Evolutionary conservation across 176 grass and related monocot genomes (phyloP).

Genomic region (Panicum miliaceum): DNA sequence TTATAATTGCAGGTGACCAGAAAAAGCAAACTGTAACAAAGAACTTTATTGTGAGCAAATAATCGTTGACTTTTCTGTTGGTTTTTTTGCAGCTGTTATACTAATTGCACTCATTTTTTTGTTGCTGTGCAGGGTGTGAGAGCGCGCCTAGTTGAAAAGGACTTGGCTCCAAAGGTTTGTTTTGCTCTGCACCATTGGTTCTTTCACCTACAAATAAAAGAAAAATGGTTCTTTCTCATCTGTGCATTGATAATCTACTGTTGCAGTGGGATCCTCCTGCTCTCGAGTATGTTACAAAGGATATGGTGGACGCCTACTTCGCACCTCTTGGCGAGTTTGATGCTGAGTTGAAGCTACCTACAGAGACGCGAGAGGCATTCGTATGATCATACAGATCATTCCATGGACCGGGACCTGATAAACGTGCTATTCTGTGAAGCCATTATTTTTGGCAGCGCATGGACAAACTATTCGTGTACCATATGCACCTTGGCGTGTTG

Average conservation of each 20-base stretch:
- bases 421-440: slow-evolving; percentile 4
- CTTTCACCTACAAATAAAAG: background rate
- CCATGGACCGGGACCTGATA: background rate
- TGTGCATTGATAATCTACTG: slow-evolving; percentile 23
- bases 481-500: slow-evolving; percentile 18
- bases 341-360: slow-evolving; percentile 83
- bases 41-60: background rate
- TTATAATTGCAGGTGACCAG: too few species aligned
- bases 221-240: background rate
- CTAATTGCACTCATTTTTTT: background rate
- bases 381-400: slow-evolving; percentile 37
- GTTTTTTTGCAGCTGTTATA: background rate
- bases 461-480: slow-evolving; percentile 14
- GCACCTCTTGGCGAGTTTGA: slow-evolving; percentile 79
- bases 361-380: slow-evolving; percentile 74
- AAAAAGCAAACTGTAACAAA: background rate
- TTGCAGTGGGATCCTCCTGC: slow-evolving; percentile 95
- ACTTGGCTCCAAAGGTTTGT: slow-evolving; percentile 77
- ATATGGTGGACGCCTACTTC: slow-evolving; percentile 86
- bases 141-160: slow-evolving; percentile 79
- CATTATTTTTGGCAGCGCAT: slow-evolving; percentile 9
- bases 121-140: slow-evolving; percentile 68
- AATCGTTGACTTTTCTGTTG: background rate
- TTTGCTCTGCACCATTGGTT: slow-evolving; percentile 9
- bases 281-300: slow-evolving; percentile 71